phyloP scores from a whole-genome alignment of 2,329 filamentous ascomycete genomes.

The Coleophoma cylindrospora region DNA sequence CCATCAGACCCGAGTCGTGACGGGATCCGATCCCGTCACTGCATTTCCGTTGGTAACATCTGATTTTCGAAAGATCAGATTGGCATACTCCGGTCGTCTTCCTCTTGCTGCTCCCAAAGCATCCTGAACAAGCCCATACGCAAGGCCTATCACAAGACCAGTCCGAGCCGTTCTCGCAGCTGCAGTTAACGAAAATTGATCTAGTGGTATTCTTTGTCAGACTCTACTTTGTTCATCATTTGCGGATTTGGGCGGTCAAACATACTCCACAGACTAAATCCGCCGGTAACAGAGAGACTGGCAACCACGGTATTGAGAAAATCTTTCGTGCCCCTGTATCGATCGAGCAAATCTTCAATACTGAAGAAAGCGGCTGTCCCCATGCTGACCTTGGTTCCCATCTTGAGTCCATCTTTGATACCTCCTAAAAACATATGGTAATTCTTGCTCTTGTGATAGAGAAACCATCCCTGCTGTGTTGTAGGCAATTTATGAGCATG shows the following conservation, averaged over 20 bases:
- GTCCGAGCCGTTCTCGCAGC: constrained; percentile 74
- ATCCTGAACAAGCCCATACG: constrained; percentile 80
- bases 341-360: constrained; percentile 82
- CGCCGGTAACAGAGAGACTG: constrained; percentile 76
- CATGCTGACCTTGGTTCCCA: constrained; percentile 64
- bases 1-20: too few species aligned
- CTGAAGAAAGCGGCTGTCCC: constrained; percentile 75
- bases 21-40: neutral
- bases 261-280: constrained; percentile 83
- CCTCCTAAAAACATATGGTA: constrained; percentile 73
- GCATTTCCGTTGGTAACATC: constrained; percentile 10
- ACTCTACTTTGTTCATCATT: constrained; percentile 4
- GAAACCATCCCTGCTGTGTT: constrained; percentile 82
- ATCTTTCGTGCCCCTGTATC: constrained; percentile 64
- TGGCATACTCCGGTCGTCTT: constrained; percentile 69
- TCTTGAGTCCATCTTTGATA: constrained; percentile 70
- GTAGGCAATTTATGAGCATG: constrained; percentile 91
- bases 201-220: constrained; percentile 35
- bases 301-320: constrained; percentile 77
- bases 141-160: constrained; percentile 72
- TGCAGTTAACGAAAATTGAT: constrained; percentile 73
- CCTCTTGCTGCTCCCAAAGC: constrained; percentile 63
- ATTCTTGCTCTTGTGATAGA: constrained; percentile 99
- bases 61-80: constrained; percentile 51
- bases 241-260: neutral